Evolutionary conservation across 345 rosid genomes (phyloP).

Genomic region (Eucalyptus marginata): DNA sequence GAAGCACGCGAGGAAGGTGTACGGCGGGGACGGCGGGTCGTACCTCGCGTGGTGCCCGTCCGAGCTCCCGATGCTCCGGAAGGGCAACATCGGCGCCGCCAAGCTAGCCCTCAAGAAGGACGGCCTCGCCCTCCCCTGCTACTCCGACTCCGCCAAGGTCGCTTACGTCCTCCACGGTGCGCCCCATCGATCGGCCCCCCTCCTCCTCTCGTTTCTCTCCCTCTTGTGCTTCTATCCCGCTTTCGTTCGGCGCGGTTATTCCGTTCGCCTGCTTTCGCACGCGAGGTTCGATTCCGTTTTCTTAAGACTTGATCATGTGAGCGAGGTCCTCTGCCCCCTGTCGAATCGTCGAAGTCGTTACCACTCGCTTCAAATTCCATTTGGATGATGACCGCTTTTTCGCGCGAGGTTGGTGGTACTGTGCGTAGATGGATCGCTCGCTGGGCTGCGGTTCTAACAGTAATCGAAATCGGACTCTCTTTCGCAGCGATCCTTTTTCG

Average conservation of each 20-base stretch:
- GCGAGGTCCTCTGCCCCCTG: not conserved
- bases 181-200: not conserved
- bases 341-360: too few relatives aligned
- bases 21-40: slow-evolving; percentile 71
- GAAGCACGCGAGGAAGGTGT: slow-evolving; percentile 44
- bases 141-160: slow-evolving; percentile 81
- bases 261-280: not conserved
- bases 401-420: not conserved
- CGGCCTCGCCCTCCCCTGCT: slow-evolving; percentile 82
- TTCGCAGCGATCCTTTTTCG: not conserved
- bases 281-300: not conserved
- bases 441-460: not conserved
- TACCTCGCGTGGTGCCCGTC: slow-evolving; percentile 69
- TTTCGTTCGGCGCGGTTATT: not conserved
- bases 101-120: slow-evolving; percentile 67
- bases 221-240: not conserved
- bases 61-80: slow-evolving; percentile 63
- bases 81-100: slow-evolving; percentile 84
- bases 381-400: not conserved
- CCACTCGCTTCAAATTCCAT: not conserved
- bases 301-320: not conserved
- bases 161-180: slow-evolving; percentile 90
- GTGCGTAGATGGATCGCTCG: not conserved
- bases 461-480: not conserved
- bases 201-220: not conserved